These are phyloP conservation scores for Penicillium sp. DNA, from an alignment of 2,329 filamentous ascomycete species.

Conservation along the genomic window DNA sequence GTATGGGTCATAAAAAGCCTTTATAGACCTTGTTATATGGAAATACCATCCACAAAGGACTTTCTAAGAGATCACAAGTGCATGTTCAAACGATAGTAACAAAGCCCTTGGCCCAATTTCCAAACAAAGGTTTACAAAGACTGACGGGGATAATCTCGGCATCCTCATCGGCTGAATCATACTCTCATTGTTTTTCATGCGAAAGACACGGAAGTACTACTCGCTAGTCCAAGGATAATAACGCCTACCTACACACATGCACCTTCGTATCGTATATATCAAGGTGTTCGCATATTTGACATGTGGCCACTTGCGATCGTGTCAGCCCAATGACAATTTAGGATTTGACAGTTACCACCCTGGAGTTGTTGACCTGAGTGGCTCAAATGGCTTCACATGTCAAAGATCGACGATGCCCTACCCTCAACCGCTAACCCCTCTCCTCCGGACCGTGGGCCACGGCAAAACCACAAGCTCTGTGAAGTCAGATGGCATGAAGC, in stretches of 20 bases:
- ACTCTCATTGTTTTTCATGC: too few relatives aligned
- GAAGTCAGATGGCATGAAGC: not conserved
- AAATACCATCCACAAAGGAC: too few relatives aligned
- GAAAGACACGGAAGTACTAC: too few relatives aligned
- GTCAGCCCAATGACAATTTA: not conserved
- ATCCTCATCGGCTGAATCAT: too few relatives aligned
- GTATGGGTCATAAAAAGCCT: not conserved
- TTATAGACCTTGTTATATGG: not conserved
- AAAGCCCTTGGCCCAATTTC: too few relatives aligned
- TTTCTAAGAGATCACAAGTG: too few relatives aligned
- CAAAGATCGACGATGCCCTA: conserved; percentile 1
- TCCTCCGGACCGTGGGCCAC: conserved; percentile 24
- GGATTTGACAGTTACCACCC: not conserved
- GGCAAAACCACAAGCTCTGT: conserved; percentile 2
- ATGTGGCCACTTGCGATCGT: not conserved
- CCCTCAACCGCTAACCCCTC: conserved; percentile 11
- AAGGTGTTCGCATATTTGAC: not conserved
- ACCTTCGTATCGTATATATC: too few relatives aligned
- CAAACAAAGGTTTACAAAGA: too few relatives aligned
- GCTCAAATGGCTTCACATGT: conserved; percentile 18
- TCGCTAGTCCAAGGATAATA: too few relatives aligned
- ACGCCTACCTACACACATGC: too few relatives aligned
- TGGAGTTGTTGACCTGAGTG: conserved; percentile 12
- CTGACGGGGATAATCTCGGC: too few relatives aligned
- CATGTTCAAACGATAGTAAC: too few relatives aligned